These are phyloP conservation scores for Fusarium nelsonii DNA, from an alignment of 2,329 filamentous ascomycete genomes.

Conservation along the genomic window DNA sequence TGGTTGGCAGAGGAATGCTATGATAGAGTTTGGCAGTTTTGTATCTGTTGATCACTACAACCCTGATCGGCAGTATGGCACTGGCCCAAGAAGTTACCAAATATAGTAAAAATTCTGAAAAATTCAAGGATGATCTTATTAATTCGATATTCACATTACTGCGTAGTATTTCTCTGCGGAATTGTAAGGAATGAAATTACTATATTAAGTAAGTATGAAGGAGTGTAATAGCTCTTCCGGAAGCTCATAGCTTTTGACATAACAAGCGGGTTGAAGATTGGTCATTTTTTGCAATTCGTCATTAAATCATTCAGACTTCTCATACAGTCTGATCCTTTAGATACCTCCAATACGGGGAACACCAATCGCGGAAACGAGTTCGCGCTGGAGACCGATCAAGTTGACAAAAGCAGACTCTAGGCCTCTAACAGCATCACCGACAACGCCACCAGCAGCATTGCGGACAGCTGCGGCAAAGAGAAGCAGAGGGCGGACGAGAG, in stretches of 20 bases:
- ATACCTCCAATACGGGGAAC: fast-evolving
- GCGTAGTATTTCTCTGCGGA: neutral
- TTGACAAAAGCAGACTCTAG: neutral
- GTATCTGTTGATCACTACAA: slow-evolving; percentile 17
- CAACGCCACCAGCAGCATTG: neutral
- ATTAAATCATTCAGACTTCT: neutral
- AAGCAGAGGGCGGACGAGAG: slow-evolving; percentile 13
- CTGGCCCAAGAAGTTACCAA: neutral
- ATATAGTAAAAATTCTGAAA: too few species aligned
- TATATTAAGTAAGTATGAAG: slow-evolving; percentile 11
- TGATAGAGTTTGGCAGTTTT: neutral
- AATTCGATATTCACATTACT: neutral
- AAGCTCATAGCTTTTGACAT: neutral
- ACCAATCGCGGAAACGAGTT: neutral
- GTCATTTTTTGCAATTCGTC: slow-evolving; percentile 1
- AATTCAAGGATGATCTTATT: neutral
- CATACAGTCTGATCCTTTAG: neutral
- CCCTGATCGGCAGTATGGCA: slow-evolving; percentile 7
- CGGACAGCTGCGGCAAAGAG: slow-evolving; percentile 6
- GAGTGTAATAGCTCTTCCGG: slow-evolving; percentile 1
- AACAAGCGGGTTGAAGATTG: neutral
- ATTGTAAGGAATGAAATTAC: neutral
- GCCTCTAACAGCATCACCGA: neutral
- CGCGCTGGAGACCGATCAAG: neutral
- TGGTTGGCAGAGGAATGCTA: slow-evolving; percentile 2